Evolutionary conservation across 1,284 basidiomycete species (phyloP).

Genomic region (Marasmius fiardii): DNA sequence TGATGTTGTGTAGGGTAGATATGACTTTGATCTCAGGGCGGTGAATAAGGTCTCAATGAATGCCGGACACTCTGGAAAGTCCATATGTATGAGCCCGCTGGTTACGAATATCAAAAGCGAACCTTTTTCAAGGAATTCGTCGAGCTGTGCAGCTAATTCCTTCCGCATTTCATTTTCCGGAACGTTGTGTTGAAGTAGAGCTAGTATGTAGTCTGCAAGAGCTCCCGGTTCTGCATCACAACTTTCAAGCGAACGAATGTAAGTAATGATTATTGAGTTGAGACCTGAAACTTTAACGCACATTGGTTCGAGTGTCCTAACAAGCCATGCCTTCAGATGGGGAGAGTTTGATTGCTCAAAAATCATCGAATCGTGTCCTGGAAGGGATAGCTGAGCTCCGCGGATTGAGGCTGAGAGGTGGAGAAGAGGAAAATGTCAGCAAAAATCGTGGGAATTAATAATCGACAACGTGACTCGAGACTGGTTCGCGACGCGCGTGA

Average conservation of each 20-base stretch:
- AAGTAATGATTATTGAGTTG: conserved; percentile 13
- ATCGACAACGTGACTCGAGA: background rate
- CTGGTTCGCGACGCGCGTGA: background rate
- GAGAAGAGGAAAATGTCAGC: background rate
- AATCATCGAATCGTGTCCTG: conserved; percentile 44
- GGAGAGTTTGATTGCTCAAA: conserved; percentile 57
- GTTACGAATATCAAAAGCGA: conserved; percentile 18
- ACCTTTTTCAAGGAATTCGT: conserved; percentile 93
- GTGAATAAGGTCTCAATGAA: conserved; percentile 88
- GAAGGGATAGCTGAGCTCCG: background rate
- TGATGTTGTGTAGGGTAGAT: conserved; percentile 62
- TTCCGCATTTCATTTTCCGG: conserved; percentile 80
- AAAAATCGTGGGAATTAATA: background rate
- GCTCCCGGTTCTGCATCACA: conserved; percentile 96
- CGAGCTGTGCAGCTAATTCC: conserved; percentile 75
- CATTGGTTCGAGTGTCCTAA: conserved; percentile 85
- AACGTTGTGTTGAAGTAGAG: conserved; percentile 89
- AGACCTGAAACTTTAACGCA: conserved; percentile 27
- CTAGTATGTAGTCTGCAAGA: conserved; percentile 91
- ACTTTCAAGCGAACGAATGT: conserved; percentile 40
- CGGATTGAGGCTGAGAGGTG: background rate
- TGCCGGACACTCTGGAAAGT: conserved; percentile 58
- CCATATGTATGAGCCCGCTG: conserved; percentile 18
- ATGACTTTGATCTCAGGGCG: conserved; percentile 78
- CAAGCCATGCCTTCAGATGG: conserved; percentile 81